A percentile compares a stretch with the other conserved stretches of the same genome.
phyloP scores from a whole-genome alignment of 441 rosid species.

The Pelargonium myrrhifolium region DNA sequence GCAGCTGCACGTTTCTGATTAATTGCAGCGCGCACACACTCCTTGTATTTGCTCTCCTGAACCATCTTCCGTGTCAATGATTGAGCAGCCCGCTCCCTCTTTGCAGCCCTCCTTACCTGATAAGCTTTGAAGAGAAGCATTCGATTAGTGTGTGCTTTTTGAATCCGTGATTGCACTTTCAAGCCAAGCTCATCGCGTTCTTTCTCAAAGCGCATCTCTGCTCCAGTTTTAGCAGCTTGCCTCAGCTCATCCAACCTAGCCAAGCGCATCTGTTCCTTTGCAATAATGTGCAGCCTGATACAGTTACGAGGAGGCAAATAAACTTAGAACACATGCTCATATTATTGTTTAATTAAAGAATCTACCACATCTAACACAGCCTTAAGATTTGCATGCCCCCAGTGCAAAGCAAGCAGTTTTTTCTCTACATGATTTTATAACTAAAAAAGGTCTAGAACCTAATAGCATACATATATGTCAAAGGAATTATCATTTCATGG shows the following conservation, averaged over 20 bases:
- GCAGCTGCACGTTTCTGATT: slow-evolving; percentile 89
- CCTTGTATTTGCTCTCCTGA: too few relatives aligned
- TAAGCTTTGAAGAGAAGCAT: slow-evolving; percentile 78
- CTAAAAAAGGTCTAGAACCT: not conserved
- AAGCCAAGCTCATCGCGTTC: slow-evolving; percentile 81
- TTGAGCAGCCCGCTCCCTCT: slow-evolving; percentile 77
- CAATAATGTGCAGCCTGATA: slow-evolving; percentile 64
- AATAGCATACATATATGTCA: not conserved
- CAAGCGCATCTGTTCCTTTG: slow-evolving; percentile 74
- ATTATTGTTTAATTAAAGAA: too few relatives aligned
- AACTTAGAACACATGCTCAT: too few relatives aligned
- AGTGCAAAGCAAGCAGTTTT: not conserved
- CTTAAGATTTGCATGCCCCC: not conserved
- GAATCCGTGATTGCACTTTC: slow-evolving; percentile 70
- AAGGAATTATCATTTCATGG: too few relatives aligned
- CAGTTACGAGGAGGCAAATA: not conserved
- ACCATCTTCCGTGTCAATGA: slow-evolving; percentile 69
- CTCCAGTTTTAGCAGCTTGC: slow-evolving; percentile 82
- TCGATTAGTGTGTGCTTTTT: slow-evolving; percentile 83
- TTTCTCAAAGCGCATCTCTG: slow-evolving; percentile 62
- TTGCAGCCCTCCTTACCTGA: slow-evolving; percentile 60
- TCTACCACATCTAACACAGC: not conserved
- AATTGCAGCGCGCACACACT: slow-evolving; percentile 70
- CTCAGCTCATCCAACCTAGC: slow-evolving; percentile 80
- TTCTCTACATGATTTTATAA: not conserved